Evolutionary conservation across 192 early-diverging fungal species (phyloP), one percentile per base, ranked within the genome.

Genomic region (Jimgerdemannia flammicorona): DNA sequence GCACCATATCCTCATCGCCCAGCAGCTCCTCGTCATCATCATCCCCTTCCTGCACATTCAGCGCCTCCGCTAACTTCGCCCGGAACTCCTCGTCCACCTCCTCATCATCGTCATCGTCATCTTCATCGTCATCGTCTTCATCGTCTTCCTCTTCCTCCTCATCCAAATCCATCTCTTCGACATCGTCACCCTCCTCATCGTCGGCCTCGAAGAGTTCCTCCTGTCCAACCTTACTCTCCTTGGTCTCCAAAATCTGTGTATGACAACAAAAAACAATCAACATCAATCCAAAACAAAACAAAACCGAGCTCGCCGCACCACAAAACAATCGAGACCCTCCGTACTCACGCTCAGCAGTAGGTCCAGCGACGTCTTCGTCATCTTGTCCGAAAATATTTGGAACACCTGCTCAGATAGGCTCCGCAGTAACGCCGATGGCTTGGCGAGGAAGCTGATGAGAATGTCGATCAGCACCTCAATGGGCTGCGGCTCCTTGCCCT

Each of bases 391-490:
- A 77, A 99, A 97, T 20, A 91, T 87, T 40, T 88, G 90, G 87
- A 99, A 99, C 63, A 93, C 92, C 71, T 93, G 89, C 68, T 93
- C 90, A 39, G 95, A 88, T 70, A 98, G 79, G 20, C 84, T 87
- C 43, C 94, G 86, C 69, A 96, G 80, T 10, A 93, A 74, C 49
- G 87, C 85, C 42, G 94, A 96, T 7, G 94, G 91, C 76, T 93
- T 94, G 64, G 93, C 90, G 82, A 99, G 79, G 81, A 98, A 92
- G 74, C 91, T 90, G 71, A 99, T 82, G 68, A 99, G 80, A 42
- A 97, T 93, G 83, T 99, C 98, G 4, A 96, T 85, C 72, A 99
- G 87, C 66, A 99, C 96, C 74, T 98, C 96, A n/a, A 95, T 87
- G 3, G 96, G 95, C 72, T 90, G 83, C 40, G 85, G 90, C 70